Evolutionary conservation across 2,329 filamentous ascomycete genomes (phyloP), one percentile per base, ranked within the genome.

Genomic region (Xylaria sp.): DNA sequence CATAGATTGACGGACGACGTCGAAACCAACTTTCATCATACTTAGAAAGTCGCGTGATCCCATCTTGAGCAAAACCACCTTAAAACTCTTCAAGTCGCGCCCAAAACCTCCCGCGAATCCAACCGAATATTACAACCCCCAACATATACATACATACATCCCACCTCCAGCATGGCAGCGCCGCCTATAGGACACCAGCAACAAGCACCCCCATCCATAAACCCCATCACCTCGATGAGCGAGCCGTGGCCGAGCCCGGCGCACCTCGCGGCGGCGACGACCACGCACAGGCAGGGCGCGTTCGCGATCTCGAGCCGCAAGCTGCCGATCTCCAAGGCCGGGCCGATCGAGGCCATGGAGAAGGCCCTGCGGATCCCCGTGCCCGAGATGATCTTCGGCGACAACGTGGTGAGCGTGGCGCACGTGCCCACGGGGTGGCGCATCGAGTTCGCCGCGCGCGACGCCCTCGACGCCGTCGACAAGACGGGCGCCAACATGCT

Each of bases 311-410:
- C 87, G 31, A 92, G 92, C 61, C 91, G 93, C 77, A 97, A 97
- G 83, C 89, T 96, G 57, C 96, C 96, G 69, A 99, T 99, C 79
- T 91, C 96, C 73, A 97, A 97, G 80, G 89, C 94, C 51, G 92
- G 87, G 5, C 92, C 94, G 57, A 98, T 99, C 76, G 94, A 97
- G 76, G 88, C 87, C 42, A 92, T 99, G 88, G 90, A 90, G 45
- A 84, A 85, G 64, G 88, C 87, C 69, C 86, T 99, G 61, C 90
- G 90, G 33, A 97, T 99, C 76, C 89, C 95, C 20, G 89, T 95
- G 45, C 96, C 96, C 9, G 96, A 99, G 82, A 99, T 99, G 96
- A 99, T 99, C 71, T 99, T 99, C 77, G 96, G 96, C 68, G 94
- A 99, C 83, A 99, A 99, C 79, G 83, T 91, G 65, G 90, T 97